A percentile compares a stretch with the other conserved stretches of the same genome.
Evolutionary conservation across 2,329 filamentous ascomycete species (phyloP).

Genomic region (Onygenales sp.): DNA sequence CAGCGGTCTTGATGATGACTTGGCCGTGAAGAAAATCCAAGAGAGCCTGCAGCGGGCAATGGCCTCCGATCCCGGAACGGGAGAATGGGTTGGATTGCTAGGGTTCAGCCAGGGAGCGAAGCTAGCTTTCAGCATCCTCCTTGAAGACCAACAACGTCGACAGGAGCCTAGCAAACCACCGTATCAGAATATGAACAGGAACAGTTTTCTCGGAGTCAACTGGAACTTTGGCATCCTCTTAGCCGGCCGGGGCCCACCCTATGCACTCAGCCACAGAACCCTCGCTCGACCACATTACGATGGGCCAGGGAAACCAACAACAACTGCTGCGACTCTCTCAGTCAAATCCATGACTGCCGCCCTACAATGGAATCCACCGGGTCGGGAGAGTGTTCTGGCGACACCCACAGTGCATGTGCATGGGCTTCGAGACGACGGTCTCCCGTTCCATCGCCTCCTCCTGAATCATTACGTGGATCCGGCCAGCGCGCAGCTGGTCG

Average conservation of each 20-base stretch:
- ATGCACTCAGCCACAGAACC: background rate
- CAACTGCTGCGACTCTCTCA: background rate
- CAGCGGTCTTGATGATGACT: constrained; percentile 33
- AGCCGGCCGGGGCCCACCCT: constrained; percentile 52
- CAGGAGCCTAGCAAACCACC: background rate
- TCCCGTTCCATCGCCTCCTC: constrained; percentile 50
- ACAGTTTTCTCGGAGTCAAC: constrained; percentile 20
- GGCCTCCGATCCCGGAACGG: constrained; percentile 37
- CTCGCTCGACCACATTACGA: background rate
- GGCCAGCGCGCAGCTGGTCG: constrained; percentile 47
- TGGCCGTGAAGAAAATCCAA: constrained; percentile 41
- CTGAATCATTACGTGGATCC: constrained; percentile 50
- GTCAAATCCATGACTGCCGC: background rate
- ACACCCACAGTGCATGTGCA: constrained; percentile 60
- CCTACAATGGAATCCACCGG: background rate
- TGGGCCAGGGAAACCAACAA: too few species aligned
- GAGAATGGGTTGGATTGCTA: constrained; percentile 50
- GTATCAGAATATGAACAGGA: too few species aligned
- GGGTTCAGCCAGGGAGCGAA: constrained; percentile 61
- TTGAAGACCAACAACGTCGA: constrained; percentile 47
- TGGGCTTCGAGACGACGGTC: constrained; percentile 49
- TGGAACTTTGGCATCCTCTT: constrained; percentile 55
- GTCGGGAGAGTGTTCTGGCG: constrained; percentile 39
- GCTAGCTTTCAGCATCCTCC: constrained; percentile 49
- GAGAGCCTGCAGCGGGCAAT: constrained; percentile 27